Conservation (phyloP, 257 asterid genomes). For the Primulina eburnea region DNA sequence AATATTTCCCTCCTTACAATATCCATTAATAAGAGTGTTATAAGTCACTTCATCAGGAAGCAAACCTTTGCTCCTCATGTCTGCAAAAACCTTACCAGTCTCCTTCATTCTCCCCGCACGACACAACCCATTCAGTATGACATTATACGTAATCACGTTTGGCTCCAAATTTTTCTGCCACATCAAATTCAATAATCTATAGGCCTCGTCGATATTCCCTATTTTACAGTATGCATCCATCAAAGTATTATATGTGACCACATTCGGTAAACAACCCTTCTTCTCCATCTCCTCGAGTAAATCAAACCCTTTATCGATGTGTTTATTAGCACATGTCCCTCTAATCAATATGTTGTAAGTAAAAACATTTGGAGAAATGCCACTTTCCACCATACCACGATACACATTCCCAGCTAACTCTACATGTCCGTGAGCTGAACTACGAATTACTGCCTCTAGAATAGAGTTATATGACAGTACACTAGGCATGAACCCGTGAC, state of each 20-base stretch:
- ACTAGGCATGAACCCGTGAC: conserved; percentile 72
- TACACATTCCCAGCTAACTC: conserved; percentile 48
- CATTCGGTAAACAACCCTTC: conserved; percentile 64
- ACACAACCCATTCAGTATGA: conserved; percentile 70
- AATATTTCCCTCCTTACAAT: conserved; percentile 71
- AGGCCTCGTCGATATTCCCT: conserved; percentile 49
- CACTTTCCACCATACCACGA: conserved; percentile 46
- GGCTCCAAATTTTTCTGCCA: conserved; percentile 59
- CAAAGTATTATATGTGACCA: conserved; percentile 72
- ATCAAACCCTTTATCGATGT: conserved; percentile 45
- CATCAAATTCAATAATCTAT: conserved; percentile 45
- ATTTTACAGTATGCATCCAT: conserved; percentile 62
- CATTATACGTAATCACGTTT: conserved; percentile 68
- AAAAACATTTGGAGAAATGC: conserved; percentile 70
- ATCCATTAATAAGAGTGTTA: conserved; percentile 78
- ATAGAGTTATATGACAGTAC: conserved; percentile 73
- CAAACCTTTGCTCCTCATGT: conserved; percentile 59
- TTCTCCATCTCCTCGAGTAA: conserved; percentile 59
- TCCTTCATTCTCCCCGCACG: conserved; percentile 69
- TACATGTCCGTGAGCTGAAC: conserved; percentile 33
- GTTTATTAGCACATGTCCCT: conserved; percentile 55
- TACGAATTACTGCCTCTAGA: conserved; percentile 57
- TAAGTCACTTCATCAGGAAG: conserved; percentile 75
- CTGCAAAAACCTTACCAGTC: conserved; percentile 48
- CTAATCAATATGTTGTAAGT: conserved; percentile 75